A percentile compares a stretch with the other conserved stretches of the same genome.
These are phyloP conservation scores for Ophiostoma ips DNA, from an alignment of 2,329 filamentous ascomycete genomes.

Conservation along the genomic window DNA sequence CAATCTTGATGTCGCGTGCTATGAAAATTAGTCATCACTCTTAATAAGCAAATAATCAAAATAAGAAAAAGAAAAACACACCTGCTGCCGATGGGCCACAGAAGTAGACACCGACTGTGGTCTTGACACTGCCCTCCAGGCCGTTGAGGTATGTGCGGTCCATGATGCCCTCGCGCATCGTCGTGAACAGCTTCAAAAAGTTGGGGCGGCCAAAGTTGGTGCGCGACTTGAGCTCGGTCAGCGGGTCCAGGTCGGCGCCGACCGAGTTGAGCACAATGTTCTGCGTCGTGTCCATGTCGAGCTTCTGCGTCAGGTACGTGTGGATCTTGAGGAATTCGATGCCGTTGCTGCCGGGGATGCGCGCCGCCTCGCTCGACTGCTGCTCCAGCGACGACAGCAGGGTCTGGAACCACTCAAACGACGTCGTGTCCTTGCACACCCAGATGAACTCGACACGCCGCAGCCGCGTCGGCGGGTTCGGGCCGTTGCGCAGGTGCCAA, in stretches of 20 bases:
- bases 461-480: conserved; percentile 78
- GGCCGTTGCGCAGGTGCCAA: conserved; percentile 84
- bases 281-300: conserved; percentile 82
- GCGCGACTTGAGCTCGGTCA: conserved; percentile 77
- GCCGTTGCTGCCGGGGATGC: conserved; percentile 50
- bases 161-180: conserved; percentile 78
- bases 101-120: conserved; percentile 93
- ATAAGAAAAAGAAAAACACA: conserved; percentile 22
- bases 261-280: conserved; percentile 97
- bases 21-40: conserved; percentile 25
- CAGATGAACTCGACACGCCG: conserved; percentile 97
- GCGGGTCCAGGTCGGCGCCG: conserved; percentile 71
- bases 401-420: conserved; percentile 98
- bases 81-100: conserved; percentile 70
- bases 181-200: conserved; percentile 64
- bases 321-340: conserved; percentile 92
- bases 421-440: conserved; percentile 90
- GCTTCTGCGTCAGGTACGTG: conserved; percentile 87
- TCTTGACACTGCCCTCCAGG: conserved; percentile 60
- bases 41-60: neutral
- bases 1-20: conserved; percentile 73
- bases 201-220: conserved; percentile 95
- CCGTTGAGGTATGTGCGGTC: conserved; percentile 76
- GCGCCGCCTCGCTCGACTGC: conserved; percentile 60
- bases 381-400: conserved; percentile 80